A percentile compares a stretch with the other conserved stretches of the same genome.
Conservation (phyloP, 306 rosid species). For the Styphnolobium japonicum region DNA sequence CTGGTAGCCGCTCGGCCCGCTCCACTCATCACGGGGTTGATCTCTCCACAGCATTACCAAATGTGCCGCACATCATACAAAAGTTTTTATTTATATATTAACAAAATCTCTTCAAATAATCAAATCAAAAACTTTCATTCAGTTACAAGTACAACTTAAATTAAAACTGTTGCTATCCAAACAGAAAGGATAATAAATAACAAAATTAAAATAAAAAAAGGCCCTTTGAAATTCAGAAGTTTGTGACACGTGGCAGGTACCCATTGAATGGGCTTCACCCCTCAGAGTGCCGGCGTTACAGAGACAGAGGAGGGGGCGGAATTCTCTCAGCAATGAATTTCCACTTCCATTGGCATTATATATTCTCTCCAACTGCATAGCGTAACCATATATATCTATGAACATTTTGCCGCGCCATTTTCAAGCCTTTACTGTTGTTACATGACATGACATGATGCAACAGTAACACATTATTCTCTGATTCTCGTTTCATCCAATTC, state of each 20-base stretch:
- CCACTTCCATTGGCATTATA: neutral
- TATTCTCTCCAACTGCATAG: constrained; percentile 7
- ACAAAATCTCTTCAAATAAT: neutral
- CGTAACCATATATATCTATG: constrained; percentile 1
- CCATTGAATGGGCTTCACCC: neutral
- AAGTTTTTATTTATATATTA: neutral
- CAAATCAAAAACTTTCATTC: neutral
- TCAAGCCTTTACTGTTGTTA: neutral
- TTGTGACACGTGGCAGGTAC: constrained; percentile 12
- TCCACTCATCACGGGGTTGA: too few species aligned
- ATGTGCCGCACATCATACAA: too few species aligned
- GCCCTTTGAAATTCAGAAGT: neutral
- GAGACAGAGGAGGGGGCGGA: neutral
- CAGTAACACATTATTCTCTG: too few species aligned
- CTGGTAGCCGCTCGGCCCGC: too few species aligned
- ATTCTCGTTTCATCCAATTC: too few species aligned
- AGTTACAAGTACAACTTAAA: neutral
- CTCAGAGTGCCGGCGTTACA: neutral
- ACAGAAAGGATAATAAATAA: neutral
- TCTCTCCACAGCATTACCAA: too few species aligned
- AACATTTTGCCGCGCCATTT: constrained; percentile 24
- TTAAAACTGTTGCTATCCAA: neutral
- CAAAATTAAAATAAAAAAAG: neutral
- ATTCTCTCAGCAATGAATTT: neutral
- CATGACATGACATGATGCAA: neutral